phyloP scores from a whole-genome alignment of 768 basidiomycete species.

The Candolleomyces eurysporus region DNA sequence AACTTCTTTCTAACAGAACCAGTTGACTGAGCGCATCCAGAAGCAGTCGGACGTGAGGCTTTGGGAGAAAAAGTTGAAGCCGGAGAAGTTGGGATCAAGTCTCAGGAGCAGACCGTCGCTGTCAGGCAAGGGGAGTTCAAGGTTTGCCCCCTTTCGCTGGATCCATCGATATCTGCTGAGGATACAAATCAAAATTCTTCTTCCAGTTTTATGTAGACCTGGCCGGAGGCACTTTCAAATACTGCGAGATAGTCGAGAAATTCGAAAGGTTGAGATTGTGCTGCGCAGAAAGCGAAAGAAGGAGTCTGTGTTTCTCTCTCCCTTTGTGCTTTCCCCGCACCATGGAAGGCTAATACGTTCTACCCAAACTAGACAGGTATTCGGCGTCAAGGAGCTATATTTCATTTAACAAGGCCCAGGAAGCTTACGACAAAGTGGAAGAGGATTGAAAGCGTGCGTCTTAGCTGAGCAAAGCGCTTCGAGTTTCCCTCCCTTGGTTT shows the following conservation, averaged over 20 bases:
- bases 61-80: not conserved
- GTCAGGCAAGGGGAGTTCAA: not conserved
- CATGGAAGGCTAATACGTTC: slow-evolving; percentile 5
- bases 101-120: not conserved
- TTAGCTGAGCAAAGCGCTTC: slow-evolving; percentile 61
- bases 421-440: slow-evolving; percentile 56
- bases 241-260: slow-evolving; percentile 58
- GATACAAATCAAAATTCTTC: too few relatives aligned
- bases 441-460: slow-evolving; percentile 63
- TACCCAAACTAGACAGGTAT: slow-evolving; percentile 55
- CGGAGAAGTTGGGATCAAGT: not conserved
- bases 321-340: not conserved
- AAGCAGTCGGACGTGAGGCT: not conserved
- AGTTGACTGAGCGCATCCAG: not conserved
- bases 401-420: slow-evolving; percentile 65
- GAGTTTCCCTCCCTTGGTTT: not conserved
- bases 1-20: not conserved
- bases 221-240: slow-evolving; percentile 62
- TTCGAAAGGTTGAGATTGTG: slow-evolving; percentile 55
- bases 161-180: too few relatives aligned
- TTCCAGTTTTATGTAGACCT: slow-evolving; percentile 38
- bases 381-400: slow-evolving; percentile 74
- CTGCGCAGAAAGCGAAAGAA: slow-evolving; percentile 60
- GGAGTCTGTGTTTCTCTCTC: slow-evolving; percentile 36
- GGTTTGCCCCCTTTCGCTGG: not conserved